Evolutionary conservation across 805 yeast genomes (phyloP).

Genomic region (Wickerhamiella galacta): DNA sequence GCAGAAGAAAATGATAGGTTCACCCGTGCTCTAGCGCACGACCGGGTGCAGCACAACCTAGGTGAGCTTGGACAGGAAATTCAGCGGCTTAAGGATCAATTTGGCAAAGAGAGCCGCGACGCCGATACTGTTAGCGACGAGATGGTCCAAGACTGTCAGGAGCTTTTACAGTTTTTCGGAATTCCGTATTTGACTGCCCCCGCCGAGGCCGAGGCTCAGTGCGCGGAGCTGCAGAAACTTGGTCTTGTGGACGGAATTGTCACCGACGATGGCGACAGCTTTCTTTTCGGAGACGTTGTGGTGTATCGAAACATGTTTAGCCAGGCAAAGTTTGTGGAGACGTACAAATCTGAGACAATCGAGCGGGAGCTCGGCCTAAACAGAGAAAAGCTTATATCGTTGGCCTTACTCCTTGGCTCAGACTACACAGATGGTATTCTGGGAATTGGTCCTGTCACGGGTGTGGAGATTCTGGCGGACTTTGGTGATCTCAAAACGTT

Average conservation of each 20-base stretch:
- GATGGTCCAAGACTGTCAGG: conserved; percentile 86
- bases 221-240: conserved; percentile 59
- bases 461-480: conserved; percentile 79
- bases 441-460: conserved; percentile 87
- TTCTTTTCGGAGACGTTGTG: conserved; percentile 69
- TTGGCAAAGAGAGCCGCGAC: conserved; percentile 58
- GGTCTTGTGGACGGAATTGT: conserved; percentile 83
- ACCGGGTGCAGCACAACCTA: not conserved
- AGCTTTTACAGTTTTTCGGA: conserved; percentile 70
- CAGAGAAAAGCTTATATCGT: conserved; percentile 48
- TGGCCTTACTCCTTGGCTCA: conserved; percentile 78
- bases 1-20: conserved; percentile 56
- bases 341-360: conserved; percentile 48
- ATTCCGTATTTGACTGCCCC: conserved; percentile 93
- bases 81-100: conserved; percentile 39
- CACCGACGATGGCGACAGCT: conserved; percentile 95
- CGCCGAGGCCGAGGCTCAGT: conserved; percentile 98
- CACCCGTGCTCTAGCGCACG: conserved; percentile 25
- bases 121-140: conserved; percentile 77
- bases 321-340: conserved; percentile 83
- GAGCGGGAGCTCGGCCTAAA: conserved; percentile 45
- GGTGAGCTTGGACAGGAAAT: conserved; percentile 17
- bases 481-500: conserved; percentile 35
- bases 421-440: conserved; percentile 89
- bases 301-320: conserved; percentile 88